Evolutionary conservation across 2,329 filamentous ascomycete genomes (phyloP).

Genomic region (Xylaria hypoxylon): DNA sequence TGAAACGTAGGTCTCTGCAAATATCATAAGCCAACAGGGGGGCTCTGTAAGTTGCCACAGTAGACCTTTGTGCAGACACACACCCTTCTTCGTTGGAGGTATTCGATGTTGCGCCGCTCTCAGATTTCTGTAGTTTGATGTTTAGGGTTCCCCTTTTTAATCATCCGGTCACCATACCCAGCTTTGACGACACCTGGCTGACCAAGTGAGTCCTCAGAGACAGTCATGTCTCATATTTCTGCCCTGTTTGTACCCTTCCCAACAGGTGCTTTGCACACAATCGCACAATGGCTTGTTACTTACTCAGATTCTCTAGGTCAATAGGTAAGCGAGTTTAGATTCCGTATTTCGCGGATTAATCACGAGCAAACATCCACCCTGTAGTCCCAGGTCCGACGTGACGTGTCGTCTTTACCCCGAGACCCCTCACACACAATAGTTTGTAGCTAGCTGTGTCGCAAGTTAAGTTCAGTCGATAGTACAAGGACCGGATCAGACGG

Average conservation of each 20-base stretch:
- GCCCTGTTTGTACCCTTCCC: slow-evolving; percentile 4
- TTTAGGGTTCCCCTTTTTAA: neutral
- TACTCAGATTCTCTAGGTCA: neutral
- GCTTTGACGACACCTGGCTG: neutral
- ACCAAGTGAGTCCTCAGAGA: neutral
- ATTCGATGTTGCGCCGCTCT: neutral
- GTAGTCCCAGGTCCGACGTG: neutral
- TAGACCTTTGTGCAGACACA: neutral
- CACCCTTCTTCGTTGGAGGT: neutral
- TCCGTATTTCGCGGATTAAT: neutral
- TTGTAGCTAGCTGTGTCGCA: slow-evolving; percentile 1
- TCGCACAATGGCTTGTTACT: neutral
- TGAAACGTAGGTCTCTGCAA: slow-evolving; percentile 5
- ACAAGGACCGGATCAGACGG: neutral
- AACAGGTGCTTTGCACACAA: neutral
- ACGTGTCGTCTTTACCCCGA: neutral
- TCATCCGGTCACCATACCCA: neutral
- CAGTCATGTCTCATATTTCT: slow-evolving; percentile 9
- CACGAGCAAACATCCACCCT: neutral
- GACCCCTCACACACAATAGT: neutral
- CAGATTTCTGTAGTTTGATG: neutral
- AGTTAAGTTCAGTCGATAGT: neutral
- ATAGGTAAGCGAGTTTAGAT: neutral
- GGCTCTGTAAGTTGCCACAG: neutral
- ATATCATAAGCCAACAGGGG: neutral